Conservation (phyloP, 345 rosid genomes). For the Melaleuca quinquenervia region DNA sequence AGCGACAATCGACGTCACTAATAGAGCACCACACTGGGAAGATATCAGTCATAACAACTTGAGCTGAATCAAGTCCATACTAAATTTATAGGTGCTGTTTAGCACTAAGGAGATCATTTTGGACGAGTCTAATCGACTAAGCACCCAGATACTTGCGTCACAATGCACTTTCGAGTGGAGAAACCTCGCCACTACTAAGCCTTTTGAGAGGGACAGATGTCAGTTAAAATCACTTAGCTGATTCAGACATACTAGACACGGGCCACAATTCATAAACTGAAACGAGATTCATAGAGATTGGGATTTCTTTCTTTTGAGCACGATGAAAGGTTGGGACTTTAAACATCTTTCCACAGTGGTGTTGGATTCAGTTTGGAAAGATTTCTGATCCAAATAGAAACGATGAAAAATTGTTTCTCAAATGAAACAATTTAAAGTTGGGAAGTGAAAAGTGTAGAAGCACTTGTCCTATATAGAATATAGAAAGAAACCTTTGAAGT, state of each 20-base stretch:
- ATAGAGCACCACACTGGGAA: accelerated
- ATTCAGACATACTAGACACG: not conserved
- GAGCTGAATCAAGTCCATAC: not conserved
- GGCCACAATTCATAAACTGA: not conserved
- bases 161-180: not conserved
- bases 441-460: too few relatives aligned
- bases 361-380: not conserved
- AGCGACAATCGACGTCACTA: not conserved
- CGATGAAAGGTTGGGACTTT: not conserved
- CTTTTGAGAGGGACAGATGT: not conserved
- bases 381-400: not conserved
- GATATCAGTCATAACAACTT: not conserved
- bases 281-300: not conserved
- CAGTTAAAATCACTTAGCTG: not conserved
- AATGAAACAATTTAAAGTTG: too few relatives aligned
- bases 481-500: too few relatives aligned
- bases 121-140: not conserved
- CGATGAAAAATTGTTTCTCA: not conserved
- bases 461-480: too few relatives aligned
- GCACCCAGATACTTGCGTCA: not conserved
- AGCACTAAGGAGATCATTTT: not conserved
- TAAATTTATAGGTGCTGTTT: not conserved
- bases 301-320: not conserved
- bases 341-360: not conserved
- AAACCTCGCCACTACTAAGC: not conserved